Percentiles rank a stretch among this genome's conserved stretches.
Evolutionary conservation across 2,329 filamentous ascomycete genomes (phyloP).

Genomic region (Pestalotiopsis fici): DNA sequence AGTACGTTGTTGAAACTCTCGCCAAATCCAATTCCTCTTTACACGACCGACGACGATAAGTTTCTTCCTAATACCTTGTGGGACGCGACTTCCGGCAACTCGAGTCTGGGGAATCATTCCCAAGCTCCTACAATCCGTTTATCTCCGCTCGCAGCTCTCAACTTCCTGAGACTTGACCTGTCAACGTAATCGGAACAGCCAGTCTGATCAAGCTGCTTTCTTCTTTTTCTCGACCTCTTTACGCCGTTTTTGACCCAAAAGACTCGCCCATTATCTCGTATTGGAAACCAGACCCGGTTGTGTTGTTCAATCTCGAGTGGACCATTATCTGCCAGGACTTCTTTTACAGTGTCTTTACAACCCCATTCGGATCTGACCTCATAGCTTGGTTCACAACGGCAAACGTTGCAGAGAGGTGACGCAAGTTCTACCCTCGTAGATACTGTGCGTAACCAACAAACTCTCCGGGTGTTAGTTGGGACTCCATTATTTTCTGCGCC

Average conservation of each 20-base stretch:
- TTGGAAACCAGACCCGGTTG: neutral
- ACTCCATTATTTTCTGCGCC: neutral
- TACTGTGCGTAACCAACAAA: neutral
- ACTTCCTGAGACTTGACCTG: neutral
- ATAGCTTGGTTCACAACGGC: neutral
- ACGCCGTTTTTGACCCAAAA: neutral
- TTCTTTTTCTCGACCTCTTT: neutral
- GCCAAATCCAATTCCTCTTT: neutral
- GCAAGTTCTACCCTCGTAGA: neutral
- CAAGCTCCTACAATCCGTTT: neutral
- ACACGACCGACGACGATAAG: neutral
- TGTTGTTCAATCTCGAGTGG: neutral
- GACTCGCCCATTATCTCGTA: too few species aligned
- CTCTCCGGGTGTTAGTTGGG: neutral
- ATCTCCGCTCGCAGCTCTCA: neutral
- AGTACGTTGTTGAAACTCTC: neutral
- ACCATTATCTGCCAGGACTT: neutral
- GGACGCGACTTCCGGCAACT: neutral
- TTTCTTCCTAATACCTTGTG: neutral
- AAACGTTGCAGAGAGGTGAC: neutral
- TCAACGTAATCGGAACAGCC: neutral
- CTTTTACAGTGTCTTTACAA: neutral
- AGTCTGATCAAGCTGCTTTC: neutral
- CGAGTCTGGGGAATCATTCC: neutral
- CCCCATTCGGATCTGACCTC: neutral